Evolutionary conservation across 495 filamentous ascomycete species (phyloP), one percentile per base, ranked within the genome.

Genomic region (Cercophora samala): DNA sequence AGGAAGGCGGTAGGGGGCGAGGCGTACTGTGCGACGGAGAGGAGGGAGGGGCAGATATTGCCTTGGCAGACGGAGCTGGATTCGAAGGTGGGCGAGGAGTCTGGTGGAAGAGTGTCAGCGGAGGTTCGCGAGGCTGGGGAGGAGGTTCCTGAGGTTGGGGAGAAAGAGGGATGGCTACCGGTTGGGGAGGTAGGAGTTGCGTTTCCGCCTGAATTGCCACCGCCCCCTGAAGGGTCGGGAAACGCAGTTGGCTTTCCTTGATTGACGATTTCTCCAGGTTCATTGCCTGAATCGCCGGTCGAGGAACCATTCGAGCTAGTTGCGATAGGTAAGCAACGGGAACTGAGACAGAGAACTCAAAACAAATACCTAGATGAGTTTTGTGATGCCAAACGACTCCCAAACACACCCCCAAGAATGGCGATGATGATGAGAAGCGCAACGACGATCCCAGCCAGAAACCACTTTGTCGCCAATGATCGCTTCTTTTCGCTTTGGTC

Each of bases 1-100:
- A 62, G 26, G 60, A 62, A 62, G 25, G 60, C 60, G 3, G n/a
- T 62, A 2, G 60, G 60, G 21, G 60, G 60, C 9, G 53, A 56
- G 11, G 53, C n/a, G 18, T 21, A 56, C n/a, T 56, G 53, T 3
- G 53, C 53, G 5, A 56, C 53, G 53, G 53, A 56, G n/a, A 56
- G 53, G 53, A 56, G 6, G 13, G 53, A 56, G 53, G 53, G 53
- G 53, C 53, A 56, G n/a, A 56, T 23, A 8, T 56, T 19, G 22
- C 53, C 53, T 19, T 56, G 53, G n/a, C 53, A 56, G n/a, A 56
- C n/a, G 19, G 53, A 56, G 11, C 4, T 19, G 15, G 53, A 56
- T 56, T 21, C 53, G 22, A 56, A 56, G n/a, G 53, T 56, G 21
- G 53, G 53, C 8, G n/a, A 23, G 22, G 53, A 15, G n/a, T 18